Evolutionary conservation across 2,329 filamentous ascomycete genomes (phyloP), one percentile per base, ranked within the genome.

Genomic region (Aplosporella prunicola): DNA sequence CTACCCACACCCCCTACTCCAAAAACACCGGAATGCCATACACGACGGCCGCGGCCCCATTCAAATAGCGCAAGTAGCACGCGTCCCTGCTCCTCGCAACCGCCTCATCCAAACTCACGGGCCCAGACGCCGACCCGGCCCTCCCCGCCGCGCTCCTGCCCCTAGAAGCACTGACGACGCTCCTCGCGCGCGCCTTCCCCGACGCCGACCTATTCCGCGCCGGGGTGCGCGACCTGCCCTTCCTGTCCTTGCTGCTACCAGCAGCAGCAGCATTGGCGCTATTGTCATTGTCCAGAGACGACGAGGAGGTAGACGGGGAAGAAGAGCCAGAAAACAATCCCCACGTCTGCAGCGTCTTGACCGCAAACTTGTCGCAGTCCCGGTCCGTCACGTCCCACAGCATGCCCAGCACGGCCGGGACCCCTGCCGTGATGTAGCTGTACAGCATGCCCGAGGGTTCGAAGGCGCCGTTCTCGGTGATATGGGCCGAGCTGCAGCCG

Each of bases 361-460:
- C 77, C 0, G 88, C 83, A 58, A 94, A 93, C 13, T 88, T 82
- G 64, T 98, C 93, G 57, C 95, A 94, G 58, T 98, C 91, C 51
- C 84, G 84, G 57, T 98, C 91, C 8, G 91, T 98, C 33, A 98
- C 91, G 59, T 98, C 91, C 91, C 91, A 98, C 24, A 98, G 68
- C 11, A 88, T 95, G 30, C 87, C 91, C 2, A 96, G 78, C 8
- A 96, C 76, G 0, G 89, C 87, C 3, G 86, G 87, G 48, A 55
- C 65, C 49, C 60, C 89, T 0, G 87, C 88, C 48, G 89, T 78
- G 62, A 98, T 78, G 62, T 96, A 96, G 50, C 88, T 87, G 64
- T 88, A 78, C 16, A 91, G 83, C 39, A 89, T 86, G 1, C 91
- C 89, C 49, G 83, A 81, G n/a, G 82, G 80, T 58, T 96, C 88